Evolutionary conservation across 2,329 filamentous ascomycete genomes (phyloP).

Genomic region (Fusarium anguioides): DNA sequence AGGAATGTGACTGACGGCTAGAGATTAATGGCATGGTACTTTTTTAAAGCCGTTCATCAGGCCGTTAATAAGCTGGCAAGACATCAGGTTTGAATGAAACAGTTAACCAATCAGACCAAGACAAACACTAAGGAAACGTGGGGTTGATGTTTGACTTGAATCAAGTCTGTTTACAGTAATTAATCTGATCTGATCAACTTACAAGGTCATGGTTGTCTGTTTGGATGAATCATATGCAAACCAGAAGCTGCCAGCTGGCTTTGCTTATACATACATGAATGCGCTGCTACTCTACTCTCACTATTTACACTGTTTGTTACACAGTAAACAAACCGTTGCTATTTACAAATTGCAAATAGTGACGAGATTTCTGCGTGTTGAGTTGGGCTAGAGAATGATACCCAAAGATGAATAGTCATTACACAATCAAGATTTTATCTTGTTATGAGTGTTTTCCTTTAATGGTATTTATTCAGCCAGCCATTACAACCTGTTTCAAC

Average conservation of each 20-base stretch:
- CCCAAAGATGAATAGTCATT: neutral
- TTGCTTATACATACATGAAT: too few species aligned
- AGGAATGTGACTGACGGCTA: neutral
- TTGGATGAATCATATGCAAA: neutral
- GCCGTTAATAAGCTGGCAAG: neutral
- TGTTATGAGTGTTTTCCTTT: neutral
- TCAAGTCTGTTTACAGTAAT: neutral
- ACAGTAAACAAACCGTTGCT: constrained; percentile 36
- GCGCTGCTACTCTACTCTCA: neutral
- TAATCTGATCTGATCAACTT: neutral
- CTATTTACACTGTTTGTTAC: neutral
- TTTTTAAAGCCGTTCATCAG: neutral
- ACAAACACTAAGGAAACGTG: neutral
- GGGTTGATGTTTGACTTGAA: constrained; percentile 1
- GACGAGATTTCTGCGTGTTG: constrained; percentile 27
- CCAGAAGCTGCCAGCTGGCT: constrained; percentile 15
- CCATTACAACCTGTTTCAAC: constrained; percentile 10
- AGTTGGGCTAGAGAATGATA: constrained; percentile 17
- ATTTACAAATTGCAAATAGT: constrained; percentile 33
- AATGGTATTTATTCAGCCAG: constrained; percentile 25
- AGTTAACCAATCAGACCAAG: constrained; percentile 20
- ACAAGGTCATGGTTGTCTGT: neutral
- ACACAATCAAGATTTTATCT: neutral
- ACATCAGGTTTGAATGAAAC: constrained; percentile 11
- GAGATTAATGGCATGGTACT: neutral